phyloP scores from a whole-genome alignment of 1,139 yeast species.

The Pichia sp. region DNA sequence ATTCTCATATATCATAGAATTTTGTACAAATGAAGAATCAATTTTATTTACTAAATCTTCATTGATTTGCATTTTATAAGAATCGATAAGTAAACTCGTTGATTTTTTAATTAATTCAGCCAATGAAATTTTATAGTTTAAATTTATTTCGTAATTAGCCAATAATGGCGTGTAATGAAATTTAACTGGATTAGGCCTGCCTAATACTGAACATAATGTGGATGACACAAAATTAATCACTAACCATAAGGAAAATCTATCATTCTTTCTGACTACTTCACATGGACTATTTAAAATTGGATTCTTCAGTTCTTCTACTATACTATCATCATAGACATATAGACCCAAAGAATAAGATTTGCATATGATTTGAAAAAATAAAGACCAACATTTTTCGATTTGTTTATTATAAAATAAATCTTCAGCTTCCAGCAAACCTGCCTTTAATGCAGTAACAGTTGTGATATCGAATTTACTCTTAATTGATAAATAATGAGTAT shows the following conservation, averaged over 20 bases:
- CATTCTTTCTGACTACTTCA: constrained; percentile 26
- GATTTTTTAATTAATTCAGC: constrained; percentile 46
- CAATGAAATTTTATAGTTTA: constrained; percentile 43
- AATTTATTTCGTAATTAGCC: constrained; percentile 32
- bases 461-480: constrained; percentile 24
- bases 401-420: constrained; percentile 44
- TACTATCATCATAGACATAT: constrained; percentile 36
- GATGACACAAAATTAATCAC: constrained; percentile 43
- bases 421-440: constrained; percentile 46
- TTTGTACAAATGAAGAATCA: constrained; percentile 38
- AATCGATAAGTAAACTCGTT: constrained; percentile 47
- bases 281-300: constrained; percentile 14
- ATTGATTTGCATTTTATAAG: constrained; percentile 42
- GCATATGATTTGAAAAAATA: constrained; percentile 32
- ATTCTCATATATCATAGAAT: constrained; percentile 32
- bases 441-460: constrained; percentile 41
- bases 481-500: constrained; percentile 37
- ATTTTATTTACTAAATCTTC: constrained; percentile 36
- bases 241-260: constrained; percentile 43
- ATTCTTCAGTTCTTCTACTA: constrained; percentile 19
- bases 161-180: constrained; percentile 31
- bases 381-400: constrained; percentile 37
- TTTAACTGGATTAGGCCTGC: constrained; percentile 52
- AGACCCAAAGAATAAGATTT: constrained; percentile 48
- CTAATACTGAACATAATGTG: constrained; percentile 45